Base-by-base conservation (phyloP, 768 basidiomycete species). In the Leccinum truebloodii region DNA sequence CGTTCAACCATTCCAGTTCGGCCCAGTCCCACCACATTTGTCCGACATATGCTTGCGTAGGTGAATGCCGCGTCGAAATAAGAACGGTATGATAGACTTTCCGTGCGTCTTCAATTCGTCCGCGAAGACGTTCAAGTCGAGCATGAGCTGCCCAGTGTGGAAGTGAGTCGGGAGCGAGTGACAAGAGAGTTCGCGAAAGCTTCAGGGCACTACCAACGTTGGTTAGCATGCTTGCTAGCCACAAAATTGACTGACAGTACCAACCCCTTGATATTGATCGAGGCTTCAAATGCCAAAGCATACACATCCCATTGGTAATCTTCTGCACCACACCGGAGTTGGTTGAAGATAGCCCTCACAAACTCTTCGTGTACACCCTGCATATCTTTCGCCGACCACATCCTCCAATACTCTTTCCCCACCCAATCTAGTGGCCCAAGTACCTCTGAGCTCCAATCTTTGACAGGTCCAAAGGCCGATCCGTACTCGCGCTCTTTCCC, bases 1-100 rank as follows among this genome's bases (percentile, higher is more conserved):
- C 81, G 14, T 77, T 71, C 12, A 91, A 70, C 92, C 92, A 94
- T 72, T 92, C 91, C 81, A 91, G 82, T 66, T 94, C 87, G 1
- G 87, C 88, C 89, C 90, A 94, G 65, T 87, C 84, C 86, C 86
- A 92, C 89, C 89, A 94, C 61, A 94, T 69, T 58, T 71, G 71
- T 22, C 80, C 77, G 16, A 74, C 67, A 34, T 77, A 81, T 5
- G 69, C 68, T 34, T 75, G 72, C 12, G 70, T 73, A 6, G 73
- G 67, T 16, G 72, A 55, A 26, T 76, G 73, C 3, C 78, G 75
- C 2, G 84, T 76, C 6, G 82, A 75, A 46, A 80, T 75, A 20
- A 91, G 81, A 7, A 89, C 78, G 2, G 86, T 86, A 64, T 86
- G 81, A 72, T 90, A 94, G 3, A 94, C 79, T 67, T 92, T 94